A percentile compares a stretch with the other conserved stretches of the same genome.
Evolutionary conservation across 306 rosid species (phyloP).

Genomic region (Astragalus glycyphyllos): DNA sequence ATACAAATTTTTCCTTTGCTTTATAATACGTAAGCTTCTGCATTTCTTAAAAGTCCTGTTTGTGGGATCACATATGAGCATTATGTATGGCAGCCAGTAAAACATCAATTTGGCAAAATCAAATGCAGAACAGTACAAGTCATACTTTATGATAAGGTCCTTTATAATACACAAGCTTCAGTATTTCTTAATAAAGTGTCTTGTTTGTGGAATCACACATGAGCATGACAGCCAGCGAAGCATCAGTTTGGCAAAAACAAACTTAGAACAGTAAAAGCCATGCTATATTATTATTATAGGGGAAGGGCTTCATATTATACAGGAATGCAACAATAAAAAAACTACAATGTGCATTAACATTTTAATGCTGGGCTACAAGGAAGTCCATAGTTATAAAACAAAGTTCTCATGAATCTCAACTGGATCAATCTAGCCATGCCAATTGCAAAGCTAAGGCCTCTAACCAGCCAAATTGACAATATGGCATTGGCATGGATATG

Average conservation of each 20-base stretch:
- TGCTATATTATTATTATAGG: background rate
- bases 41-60: slow-evolving; percentile 1
- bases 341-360: slow-evolving; percentile 16
- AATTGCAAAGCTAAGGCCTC: slow-evolving; percentile 1
- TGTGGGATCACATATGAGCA: slow-evolving; percentile 7
- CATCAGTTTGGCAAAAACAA: slow-evolving; percentile 24
- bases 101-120: slow-evolving; percentile 24
- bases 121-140: background rate
- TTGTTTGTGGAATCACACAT: background rate
- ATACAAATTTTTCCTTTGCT: background rate
- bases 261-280: background rate
- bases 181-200: background rate
- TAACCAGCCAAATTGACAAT: slow-evolving; percentile 28
- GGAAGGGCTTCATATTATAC: slow-evolving; percentile 4
- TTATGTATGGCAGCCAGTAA: slow-evolving; percentile 28
- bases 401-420: background rate
- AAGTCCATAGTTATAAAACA: background rate
- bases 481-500: slow-evolving; percentile 1
- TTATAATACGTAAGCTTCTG: slow-evolving; percentile 8
- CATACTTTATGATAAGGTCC: background rate
- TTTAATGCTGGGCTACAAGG: slow-evolving; percentile 5
- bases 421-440: background rate
- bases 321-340: slow-evolving; percentile 16
- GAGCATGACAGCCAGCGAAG: slow-evolving; percentile 25
- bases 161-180: slow-evolving; percentile 13